Evolutionary conservation across 306 rosid species (phyloP), one percentile per base, ranked within the genome.

Genomic region (Parietaria judaica): DNA sequence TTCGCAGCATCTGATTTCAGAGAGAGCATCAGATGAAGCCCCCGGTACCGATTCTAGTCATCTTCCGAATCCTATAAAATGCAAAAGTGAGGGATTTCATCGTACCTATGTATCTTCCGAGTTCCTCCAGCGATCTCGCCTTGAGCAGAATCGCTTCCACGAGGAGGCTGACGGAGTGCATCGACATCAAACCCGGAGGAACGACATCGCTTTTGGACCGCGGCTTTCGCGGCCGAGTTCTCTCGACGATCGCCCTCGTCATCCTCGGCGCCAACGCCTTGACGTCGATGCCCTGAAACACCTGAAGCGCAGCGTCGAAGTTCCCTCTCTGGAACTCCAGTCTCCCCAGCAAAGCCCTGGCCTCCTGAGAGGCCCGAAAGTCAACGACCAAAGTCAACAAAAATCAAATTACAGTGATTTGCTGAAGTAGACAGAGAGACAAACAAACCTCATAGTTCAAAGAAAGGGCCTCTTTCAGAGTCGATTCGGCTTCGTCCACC

Each of bases 251-350:
- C 14, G 90, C 95, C 78, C 59, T 80, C 17, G 75, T 70, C 95
- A 92, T 92, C 75, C 88, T 81, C 63, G 90, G 90, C 34, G 75
- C 69, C 69, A 92, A 79, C 56, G 72, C 61, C 66, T 36, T 79
- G 3, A 80, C 78, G 56, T 88, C 99, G 58, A 88, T 88, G 31
- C 99, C 99, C 59, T 84, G 94, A 88, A 92, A 84, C 52, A 92
- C 95, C 71, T 82, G 90, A 59, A 88, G 94, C 43, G 99, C 90
- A 74, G 87, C 95, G 47, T 74, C 96, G 52, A 64, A 84, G 72
- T 88, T 92, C 75, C 95, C 95, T 74, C 94, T 88, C 56, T 88
- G 99, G 76, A 70, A 92, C 64, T 92, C 96, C 60, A 92, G 95
- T 79, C 95, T 88, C 76, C 99, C 99, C 82, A 92, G 41, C 81